phyloP scores from a whole-genome alignment of 306 rosid genomes.

The Quercus ilex region DNA sequence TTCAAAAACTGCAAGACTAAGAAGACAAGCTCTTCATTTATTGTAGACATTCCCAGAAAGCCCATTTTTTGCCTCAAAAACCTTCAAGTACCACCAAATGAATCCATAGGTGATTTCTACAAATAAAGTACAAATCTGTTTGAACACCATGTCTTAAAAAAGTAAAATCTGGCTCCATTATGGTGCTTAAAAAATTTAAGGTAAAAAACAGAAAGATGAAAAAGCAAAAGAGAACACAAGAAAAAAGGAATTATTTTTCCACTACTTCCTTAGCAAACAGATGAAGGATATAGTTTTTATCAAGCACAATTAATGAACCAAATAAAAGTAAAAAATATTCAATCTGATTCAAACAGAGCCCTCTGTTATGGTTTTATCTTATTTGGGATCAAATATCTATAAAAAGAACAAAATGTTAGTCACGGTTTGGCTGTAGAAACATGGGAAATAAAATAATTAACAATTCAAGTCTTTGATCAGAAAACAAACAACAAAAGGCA shows the following conservation, averaged over 20 bases:
- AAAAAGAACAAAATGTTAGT: neutral
- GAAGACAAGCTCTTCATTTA: conserved; percentile 22
- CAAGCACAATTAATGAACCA: neutral
- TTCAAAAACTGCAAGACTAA: conserved; percentile 26
- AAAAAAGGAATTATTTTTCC: neutral
- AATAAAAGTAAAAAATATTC: neutral
- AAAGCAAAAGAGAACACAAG: neutral
- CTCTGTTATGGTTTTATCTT: neutral
- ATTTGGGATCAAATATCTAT: neutral
- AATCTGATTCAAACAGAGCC: neutral
- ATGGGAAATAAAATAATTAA: neutral
- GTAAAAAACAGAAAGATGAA: neutral
- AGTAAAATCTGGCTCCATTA: neutral
- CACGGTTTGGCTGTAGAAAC: neutral
- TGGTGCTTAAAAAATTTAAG: neutral
- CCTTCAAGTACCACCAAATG: neutral
- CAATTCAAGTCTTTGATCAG: neutral
- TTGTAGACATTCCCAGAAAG: conserved; percentile 7
- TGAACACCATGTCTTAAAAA: neutral
- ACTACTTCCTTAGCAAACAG: neutral
- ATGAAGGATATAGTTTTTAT: neutral
- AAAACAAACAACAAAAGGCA: neutral
- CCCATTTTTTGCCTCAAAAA: neutral
- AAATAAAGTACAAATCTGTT: neutral
- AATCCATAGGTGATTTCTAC: neutral